Percentiles rank a stretch among this genome's conserved stretches.
These are phyloP conservation scores for Carex myosuroides DNA, from an alignment of 176 grass and related monocot genomes.

Conservation along the genomic window DNA sequence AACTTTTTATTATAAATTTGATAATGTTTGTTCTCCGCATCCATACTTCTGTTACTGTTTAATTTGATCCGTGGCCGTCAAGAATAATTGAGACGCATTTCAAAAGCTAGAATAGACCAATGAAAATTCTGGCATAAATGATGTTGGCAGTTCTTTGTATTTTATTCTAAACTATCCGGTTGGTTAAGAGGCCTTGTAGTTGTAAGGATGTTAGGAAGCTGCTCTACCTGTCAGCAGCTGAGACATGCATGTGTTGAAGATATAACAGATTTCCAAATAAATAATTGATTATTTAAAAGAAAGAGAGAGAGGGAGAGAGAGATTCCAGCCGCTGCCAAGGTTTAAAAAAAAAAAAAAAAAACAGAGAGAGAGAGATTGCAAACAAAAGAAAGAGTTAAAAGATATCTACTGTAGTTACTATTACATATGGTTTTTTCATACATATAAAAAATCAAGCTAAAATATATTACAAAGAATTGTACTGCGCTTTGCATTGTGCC, in stretches of 20 bases:
- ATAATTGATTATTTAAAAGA: not conserved
- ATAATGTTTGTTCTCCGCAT: no score
- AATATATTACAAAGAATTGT: constrained; percentile 22
- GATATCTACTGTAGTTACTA: not conserved
- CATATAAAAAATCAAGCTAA: constrained; percentile 8
- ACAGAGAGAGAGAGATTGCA: not conserved
- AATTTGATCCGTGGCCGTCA: not conserved
- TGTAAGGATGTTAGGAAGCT: not conserved
- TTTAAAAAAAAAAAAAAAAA: no score
- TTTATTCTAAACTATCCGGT: not conserved
- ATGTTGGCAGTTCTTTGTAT: not conserved
- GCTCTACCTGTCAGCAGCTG: not conserved
- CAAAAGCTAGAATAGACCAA: not conserved
- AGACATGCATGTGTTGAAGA: not conserved
- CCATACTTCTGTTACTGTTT: no score
- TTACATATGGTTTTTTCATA: not conserved
- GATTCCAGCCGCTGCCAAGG: no score
- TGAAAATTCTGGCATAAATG: not conserved
- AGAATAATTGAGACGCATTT: not conserved
- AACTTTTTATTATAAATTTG: no score
- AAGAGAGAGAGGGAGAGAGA: not conserved
- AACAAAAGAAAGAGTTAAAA: not conserved
- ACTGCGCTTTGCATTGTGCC: constrained; percentile 16
- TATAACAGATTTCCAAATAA: not conserved
- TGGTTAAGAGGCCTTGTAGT: not conserved